Evolutionary conservation across 2,329 filamentous ascomycete species (phyloP), one percentile per base, ranked within the genome.

Genomic region (Diplocarpon mali): DNA sequence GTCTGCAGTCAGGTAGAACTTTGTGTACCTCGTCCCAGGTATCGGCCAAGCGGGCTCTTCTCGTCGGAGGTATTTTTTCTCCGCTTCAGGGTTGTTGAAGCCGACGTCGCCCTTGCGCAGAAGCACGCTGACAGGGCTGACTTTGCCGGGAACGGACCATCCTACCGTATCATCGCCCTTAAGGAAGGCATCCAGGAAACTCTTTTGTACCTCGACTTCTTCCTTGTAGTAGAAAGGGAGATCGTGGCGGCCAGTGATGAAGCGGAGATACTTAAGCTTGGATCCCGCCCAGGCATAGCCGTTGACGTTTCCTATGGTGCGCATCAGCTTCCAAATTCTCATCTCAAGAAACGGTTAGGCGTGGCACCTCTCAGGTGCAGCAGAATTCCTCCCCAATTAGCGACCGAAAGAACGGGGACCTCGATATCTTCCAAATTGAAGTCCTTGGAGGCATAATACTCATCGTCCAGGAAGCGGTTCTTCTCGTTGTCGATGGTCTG

Each of bases 181-280:
- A 30, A 86, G 68, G 56, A 86, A 86, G 0, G 80, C 80, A 47
- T 84, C 78, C 0, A 85, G 64, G 59, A 86, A 86, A 51, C 73
- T 76, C 38, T 67, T 69, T 56, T 85, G 82, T 0, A 85, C 53
- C 48, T 81, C 76, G 0, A 83, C 80, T 50, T 84, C 77, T 38
- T 84, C 76, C 1, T 71, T 61, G 57, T 84, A 83, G 63, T 84
- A 86, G 59, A 85, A 85, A 0, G 81, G 81, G 1, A 85, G 66
- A 53, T 85, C 81, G 50, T 86, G 81, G 0, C 82, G 70, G 2
- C 82, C 81, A 0, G 74, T 78, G 56, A 85, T 80, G 58, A 84
- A 76, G 6, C 80, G 72, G 0, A 85, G 67, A 52, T 80, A 86
- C 59, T 85, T 85, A 49, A 78, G 66, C 46, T 76, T 67, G 0